Conservation (phyloP, 108 stramenopile genomes). For the Nitzschia inconspicua region DNA sequence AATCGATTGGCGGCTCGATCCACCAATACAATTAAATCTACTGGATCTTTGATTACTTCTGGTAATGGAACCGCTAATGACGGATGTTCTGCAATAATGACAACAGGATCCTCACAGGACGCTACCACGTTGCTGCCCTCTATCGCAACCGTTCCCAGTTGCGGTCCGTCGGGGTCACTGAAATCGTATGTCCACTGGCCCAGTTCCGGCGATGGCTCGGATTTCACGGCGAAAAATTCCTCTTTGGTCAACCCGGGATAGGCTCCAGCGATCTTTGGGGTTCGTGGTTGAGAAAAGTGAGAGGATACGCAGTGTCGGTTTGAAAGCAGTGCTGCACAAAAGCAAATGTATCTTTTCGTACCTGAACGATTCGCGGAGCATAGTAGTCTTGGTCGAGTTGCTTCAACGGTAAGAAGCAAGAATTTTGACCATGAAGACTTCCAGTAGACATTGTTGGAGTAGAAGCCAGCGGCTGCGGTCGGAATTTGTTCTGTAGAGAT, state of each 20-base stretch:
- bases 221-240: conserved; percentile 60
- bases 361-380: conserved; percentile 83
- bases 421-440: conserved; percentile 59
- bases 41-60: conserved; percentile 51
- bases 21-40: conserved; percentile 74
- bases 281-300: conserved; percentile 10
- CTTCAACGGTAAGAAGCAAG: conserved; percentile 78
- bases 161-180: conserved; percentile 87
- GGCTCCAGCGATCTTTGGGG: conserved; percentile 74
- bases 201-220: conserved; percentile 57
- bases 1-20: conserved; percentile 62
- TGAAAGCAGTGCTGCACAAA: neutral
- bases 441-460: no score
- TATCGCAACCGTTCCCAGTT: conserved; percentile 82
- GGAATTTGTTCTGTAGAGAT: no score
- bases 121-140: conserved; percentile 59
- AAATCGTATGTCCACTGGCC: conserved; percentile 91
- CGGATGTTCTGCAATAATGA: conserved; percentile 75
- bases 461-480: no score
- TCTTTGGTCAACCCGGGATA: conserved; percentile 75
- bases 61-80: conserved; percentile 63
- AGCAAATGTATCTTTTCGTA: conserved; percentile 18
- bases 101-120: conserved; percentile 74
- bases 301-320: neutral
- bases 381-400: conserved; percentile 82